phyloP scores from a whole-genome alignment of 1,139 yeast genomes.

The Yamadazyma sp. region DNA sequence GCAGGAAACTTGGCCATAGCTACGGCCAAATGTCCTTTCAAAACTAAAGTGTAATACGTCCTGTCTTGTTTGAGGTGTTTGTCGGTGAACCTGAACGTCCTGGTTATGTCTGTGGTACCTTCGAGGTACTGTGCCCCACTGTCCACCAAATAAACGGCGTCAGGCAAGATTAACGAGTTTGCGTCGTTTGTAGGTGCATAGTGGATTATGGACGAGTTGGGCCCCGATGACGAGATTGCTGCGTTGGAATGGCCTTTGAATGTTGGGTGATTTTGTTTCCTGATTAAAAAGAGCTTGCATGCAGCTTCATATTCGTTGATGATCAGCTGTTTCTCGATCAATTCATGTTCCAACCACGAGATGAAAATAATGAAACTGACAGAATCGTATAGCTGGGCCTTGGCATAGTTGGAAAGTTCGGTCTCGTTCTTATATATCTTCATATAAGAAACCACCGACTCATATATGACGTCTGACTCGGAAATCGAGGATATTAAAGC shows the following conservation, averaged over 20 bases:
- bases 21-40: slow-evolving; percentile 54
- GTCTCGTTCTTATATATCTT: slow-evolving; percentile 39
- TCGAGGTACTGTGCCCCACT: slow-evolving; percentile 58
- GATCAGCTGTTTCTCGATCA: slow-evolving; percentile 23
- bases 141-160: slow-evolving; percentile 45
- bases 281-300: slow-evolving; percentile 38
- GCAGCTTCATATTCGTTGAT: slow-evolving; percentile 46
- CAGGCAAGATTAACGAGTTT: slow-evolving; percentile 40
- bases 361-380: slow-evolving; percentile 39
- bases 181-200: slow-evolving; percentile 50
- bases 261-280: slow-evolving; percentile 38
- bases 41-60: slow-evolving; percentile 48
- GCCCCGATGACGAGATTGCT: slow-evolving; percentile 54
- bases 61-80: slow-evolving; percentile 23
- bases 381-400: slow-evolving; percentile 47
- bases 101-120: slow-evolving; percentile 60
- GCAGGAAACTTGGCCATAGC: slow-evolving; percentile 50
- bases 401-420: slow-evolving; percentile 37
- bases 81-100: slow-evolving; percentile 6
- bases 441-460: slow-evolving; percentile 23
- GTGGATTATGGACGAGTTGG: slow-evolving; percentile 56
- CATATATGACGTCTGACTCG: background rate
- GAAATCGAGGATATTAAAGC: slow-evolving; percentile 23
- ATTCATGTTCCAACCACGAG: slow-evolving; percentile 43
- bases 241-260: slow-evolving; percentile 55